Percentiles rank a stretch among this genome's conserved stretches.
Conservation (phyloP, 805 yeast genomes). For the Cyberlindnera americana region DNA sequence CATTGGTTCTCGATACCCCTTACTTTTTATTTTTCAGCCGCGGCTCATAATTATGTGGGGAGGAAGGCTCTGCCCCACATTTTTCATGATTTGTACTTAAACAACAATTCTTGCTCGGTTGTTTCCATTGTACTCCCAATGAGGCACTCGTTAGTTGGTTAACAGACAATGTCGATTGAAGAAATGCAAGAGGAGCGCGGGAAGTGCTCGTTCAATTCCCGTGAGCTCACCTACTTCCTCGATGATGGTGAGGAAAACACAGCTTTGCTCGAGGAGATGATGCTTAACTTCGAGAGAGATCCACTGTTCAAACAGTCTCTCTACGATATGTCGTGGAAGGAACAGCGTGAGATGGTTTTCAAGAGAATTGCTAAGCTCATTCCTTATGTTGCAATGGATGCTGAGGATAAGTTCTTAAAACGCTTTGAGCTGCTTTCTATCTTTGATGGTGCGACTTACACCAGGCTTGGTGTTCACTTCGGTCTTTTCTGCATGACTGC, state of each 20-base stretch:
- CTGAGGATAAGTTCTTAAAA: constrained; percentile 42
- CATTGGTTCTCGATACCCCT: too few species aligned
- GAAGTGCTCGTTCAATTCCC: constrained; percentile 37
- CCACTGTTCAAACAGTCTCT: constrained; percentile 52
- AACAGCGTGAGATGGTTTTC: constrained; percentile 58
- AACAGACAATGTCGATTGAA: constrained; percentile 18
- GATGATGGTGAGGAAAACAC: constrained; percentile 47
- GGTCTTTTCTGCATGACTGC: constrained; percentile 80
- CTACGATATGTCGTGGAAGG: constrained; percentile 49
- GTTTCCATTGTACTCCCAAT: too few species aligned
- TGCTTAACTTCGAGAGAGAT: constrained; percentile 62
- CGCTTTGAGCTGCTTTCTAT: constrained; percentile 55
- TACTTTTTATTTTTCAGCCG: too few species aligned
- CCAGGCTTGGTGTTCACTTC: constrained; percentile 82
- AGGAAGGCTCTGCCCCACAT: background rate
- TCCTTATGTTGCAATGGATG: constrained; percentile 46
- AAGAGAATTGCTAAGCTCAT: constrained; percentile 44
- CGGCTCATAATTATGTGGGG: background rate
- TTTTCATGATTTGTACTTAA: too few species aligned
- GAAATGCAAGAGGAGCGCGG: constrained; percentile 39
- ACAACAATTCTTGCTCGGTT: too few species aligned
- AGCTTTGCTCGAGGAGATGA: constrained; percentile 40
- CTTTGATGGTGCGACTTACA: constrained; percentile 74
- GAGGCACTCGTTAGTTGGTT: too few species aligned
- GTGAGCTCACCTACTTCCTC: constrained; percentile 48